phyloP scores from a whole-genome alignment of 2,329 filamentous ascomycete species.

The Juglanconis sp. region DNA sequence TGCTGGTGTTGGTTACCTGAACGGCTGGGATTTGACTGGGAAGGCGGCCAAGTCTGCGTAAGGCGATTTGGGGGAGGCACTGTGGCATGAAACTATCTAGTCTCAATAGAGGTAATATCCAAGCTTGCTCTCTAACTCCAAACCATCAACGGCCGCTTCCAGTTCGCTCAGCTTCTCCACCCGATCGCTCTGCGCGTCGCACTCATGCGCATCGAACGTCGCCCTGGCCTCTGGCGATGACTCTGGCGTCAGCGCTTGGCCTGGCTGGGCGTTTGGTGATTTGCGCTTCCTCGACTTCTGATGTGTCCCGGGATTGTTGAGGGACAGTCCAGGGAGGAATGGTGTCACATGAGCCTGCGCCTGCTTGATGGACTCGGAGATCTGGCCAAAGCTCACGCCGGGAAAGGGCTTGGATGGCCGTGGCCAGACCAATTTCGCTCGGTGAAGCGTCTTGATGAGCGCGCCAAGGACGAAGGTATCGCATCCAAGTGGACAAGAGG shows the following conservation, averaged over 20 bases:
- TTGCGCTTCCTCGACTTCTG: constrained; percentile 11
- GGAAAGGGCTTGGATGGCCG: constrained; percentile 24
- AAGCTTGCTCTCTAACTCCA: constrained; percentile 28
- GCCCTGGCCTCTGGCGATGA: constrained; percentile 22
- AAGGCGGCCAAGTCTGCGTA: constrained; percentile 26
- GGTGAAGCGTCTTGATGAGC: constrained; percentile 28
- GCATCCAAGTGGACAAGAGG: constrained; percentile 22
- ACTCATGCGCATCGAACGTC: constrained; percentile 17
- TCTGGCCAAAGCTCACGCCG: constrained; percentile 24
- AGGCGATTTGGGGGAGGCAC: no score
- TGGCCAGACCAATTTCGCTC: constrained; percentile 25
- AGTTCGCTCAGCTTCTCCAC: constrained; percentile 18
- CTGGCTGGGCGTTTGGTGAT: constrained; percentile 13
- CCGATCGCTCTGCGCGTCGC: constrained; percentile 20
- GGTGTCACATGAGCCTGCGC: constrained; percentile 18
- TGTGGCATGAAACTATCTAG: not conserved
- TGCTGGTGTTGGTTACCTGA: constrained; percentile 64
- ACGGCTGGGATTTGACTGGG: constrained; percentile 59
- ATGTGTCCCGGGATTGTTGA: not conserved
- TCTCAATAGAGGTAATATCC: constrained; percentile 26
- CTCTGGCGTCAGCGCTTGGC: constrained; percentile 19
- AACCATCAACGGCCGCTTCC: constrained; percentile 22
- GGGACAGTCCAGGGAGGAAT: constrained; percentile 1
- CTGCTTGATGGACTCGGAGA: constrained; percentile 22
- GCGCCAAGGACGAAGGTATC: constrained; percentile 28